Evolutionary conservation across 257 asterid species (phyloP), one percentile per base, ranked within the genome.

Genomic region (Lycium barbarum): DNA sequence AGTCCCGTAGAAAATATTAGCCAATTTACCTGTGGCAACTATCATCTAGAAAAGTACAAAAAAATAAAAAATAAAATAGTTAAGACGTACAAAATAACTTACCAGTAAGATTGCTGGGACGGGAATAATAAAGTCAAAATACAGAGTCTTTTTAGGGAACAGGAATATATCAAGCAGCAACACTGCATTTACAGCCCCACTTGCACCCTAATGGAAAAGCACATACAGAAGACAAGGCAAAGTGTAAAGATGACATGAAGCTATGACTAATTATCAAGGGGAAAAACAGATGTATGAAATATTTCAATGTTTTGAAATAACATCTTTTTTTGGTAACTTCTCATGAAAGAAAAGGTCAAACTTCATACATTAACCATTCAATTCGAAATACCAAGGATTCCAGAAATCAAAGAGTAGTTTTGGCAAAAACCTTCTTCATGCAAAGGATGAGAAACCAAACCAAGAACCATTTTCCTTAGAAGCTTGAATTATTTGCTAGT

Each of bases 181-280:
- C 67, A 96, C 88, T 7, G 99, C 98, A 87, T 93, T 96, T 88
- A 95, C 95, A 74, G 99, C 99, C 88, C 98, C 99, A 81, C 98
- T 95, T 57, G 99, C 99, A 81, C 99, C 99, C 99, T 96, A 83
- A 87, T 85, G 18, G 83, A 80, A 61, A 57, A 73, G 83, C 59
- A 65, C 79, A 59, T 54, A 76, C 14, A 76, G 82, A 76, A 76
- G 82, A 26, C 49, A 26, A 33, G 45, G 62, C 43, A 76, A 76
- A 76, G 38, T 49, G 45, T 51, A 51, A 22, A 76, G 22, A 76
- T 49, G 58, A 51, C 62, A 72, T 72, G 38, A 73, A 20, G 7
- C 62, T 59, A 15, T 59, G 65, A 59, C 33, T 59, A 59, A 12
- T 55, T 9, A 51, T 55, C 62, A 15, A 15, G 61, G 18, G 2